Conservation (phyloP, 169 alveolate species). For the Eimeria sp. region DNA sequence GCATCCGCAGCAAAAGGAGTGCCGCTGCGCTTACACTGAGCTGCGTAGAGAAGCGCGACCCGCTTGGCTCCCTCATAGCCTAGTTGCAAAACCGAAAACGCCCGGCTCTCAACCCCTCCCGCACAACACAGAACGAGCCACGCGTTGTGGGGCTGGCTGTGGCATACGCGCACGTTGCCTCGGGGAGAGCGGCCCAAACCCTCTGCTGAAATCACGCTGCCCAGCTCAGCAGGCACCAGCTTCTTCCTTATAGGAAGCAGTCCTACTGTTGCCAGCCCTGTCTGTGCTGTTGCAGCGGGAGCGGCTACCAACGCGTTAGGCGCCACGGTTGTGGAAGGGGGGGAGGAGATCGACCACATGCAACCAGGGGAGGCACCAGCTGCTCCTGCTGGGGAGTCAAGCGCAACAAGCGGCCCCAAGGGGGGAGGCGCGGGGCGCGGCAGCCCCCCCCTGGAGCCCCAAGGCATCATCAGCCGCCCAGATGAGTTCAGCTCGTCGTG, state of each 20-base stretch:
- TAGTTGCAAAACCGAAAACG: constrained; percentile 50
- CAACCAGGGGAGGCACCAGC: neutral
- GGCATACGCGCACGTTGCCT: constrained; percentile 47
- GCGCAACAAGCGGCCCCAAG: neutral
- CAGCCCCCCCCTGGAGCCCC: constrained; percentile 17
- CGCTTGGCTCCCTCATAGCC: constrained; percentile 56
- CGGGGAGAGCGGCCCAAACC: constrained; percentile 50
- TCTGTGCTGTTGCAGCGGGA: neutral
- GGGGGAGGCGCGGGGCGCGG: constrained; percentile 34
- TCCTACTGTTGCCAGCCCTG: neutral
- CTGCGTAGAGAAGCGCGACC: constrained; percentile 63
- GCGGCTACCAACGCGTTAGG: constrained; percentile 10
- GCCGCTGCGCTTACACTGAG: constrained; percentile 33
- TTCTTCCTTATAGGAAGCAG: constrained; percentile 7
- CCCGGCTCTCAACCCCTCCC: constrained; percentile 52
- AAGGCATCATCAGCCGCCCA: constrained; percentile 25
- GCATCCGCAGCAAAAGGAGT: neutral
- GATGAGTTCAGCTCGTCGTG: neutral
- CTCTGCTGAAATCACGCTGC: constrained; percentile 53
- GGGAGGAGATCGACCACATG: constrained; percentile 6
- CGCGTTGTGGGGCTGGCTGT: constrained; percentile 62
- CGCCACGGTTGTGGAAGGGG: constrained; percentile 15
- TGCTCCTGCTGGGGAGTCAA: constrained; percentile 13
- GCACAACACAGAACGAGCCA: constrained; percentile 67
- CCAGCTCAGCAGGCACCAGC: constrained; percentile 45